Conservation (phyloP, 495 filamentous ascomycete genomes). For the Antarctomyces pellizariae region DNA sequence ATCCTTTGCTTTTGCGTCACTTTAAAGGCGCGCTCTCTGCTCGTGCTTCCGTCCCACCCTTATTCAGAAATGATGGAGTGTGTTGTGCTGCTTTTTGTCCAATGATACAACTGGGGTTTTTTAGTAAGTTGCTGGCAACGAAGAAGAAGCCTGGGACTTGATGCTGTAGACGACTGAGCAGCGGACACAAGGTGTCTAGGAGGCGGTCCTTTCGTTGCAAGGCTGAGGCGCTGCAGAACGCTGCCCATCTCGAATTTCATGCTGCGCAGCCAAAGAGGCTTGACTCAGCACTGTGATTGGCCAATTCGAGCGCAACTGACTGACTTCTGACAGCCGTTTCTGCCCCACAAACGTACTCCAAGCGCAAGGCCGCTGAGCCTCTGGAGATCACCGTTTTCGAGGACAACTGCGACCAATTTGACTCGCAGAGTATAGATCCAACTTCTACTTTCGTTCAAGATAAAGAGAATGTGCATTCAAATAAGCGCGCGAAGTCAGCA, state of each 20-base stretch:
- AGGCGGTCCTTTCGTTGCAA: too few relatives aligned
- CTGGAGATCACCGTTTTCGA: neutral
- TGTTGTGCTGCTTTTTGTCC: too few relatives aligned
- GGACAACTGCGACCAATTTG: slow-evolving; percentile 24
- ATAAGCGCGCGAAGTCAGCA: slow-evolving; percentile 39
- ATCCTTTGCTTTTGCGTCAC: slow-evolving; percentile 1
- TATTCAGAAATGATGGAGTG: slow-evolving; percentile 1
- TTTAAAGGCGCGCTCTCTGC: neutral
- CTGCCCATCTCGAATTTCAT: slow-evolving; percentile 7
- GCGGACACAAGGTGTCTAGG: too few relatives aligned
- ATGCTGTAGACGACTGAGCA: too few relatives aligned
- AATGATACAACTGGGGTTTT: too few relatives aligned
- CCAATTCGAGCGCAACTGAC: neutral
- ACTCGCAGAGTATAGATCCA: slow-evolving; percentile 71
- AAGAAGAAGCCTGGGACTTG: too few relatives aligned
- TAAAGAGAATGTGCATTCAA: too few relatives aligned
- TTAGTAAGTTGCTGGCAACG: too few relatives aligned
- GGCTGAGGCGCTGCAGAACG: too few relatives aligned
- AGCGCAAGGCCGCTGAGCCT: slow-evolving; percentile 6
- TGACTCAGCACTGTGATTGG: neutral
- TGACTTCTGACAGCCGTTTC: neutral
- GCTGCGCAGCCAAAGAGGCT: neutral
- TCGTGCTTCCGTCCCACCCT: slow-evolving; percentile 1
- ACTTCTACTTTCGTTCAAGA: slow-evolving; percentile 27
- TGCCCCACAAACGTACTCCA: slow-evolving; percentile 2